Evolutionary conservation across 805 yeast species (phyloP).

Genomic region (Yarrowia divulgata): DNA sequence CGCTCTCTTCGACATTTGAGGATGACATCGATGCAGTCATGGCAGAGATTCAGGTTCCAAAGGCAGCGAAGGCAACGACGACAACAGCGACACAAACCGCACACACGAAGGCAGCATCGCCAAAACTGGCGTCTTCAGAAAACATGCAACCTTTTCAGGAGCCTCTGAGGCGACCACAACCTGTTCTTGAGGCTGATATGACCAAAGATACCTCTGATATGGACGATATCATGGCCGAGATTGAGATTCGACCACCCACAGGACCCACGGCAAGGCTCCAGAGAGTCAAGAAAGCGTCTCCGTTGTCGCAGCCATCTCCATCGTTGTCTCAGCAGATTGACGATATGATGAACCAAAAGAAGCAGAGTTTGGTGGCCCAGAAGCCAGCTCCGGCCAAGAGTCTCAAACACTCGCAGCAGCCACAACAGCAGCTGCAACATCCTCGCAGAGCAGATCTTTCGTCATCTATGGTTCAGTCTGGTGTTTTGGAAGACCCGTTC

Average conservation of each 20-base stretch:
- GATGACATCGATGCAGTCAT: slow-evolving; percentile 29
- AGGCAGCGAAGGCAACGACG: not conserved
- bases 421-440: not conserved
- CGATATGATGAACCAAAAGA: not conserved
- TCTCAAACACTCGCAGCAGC: slow-evolving; percentile 1
- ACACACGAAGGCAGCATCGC: too few species aligned
- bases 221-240: slow-evolving; percentile 1
- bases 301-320: not conserved
- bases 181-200: not conserved
- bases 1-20: slow-evolving; percentile 7
- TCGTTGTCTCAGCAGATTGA: not conserved
- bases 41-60: slow-evolving; percentile 9
- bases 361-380: not conserved
- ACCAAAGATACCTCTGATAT: not conserved
- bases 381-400: not conserved
- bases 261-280: not conserved
- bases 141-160: not conserved
- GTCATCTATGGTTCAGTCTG: slow-evolving; percentile 10
- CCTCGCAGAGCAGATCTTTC: slow-evolving; percentile 4
- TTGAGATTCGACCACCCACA: not conserved
- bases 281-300: not conserved
- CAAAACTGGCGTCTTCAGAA: too few species aligned
- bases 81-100: not conserved
- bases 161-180: not conserved
- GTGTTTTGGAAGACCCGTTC: slow-evolving; percentile 15